Conservation (phyloP, 805 yeast genomes). For the Kodamaea laetipori region DNA sequence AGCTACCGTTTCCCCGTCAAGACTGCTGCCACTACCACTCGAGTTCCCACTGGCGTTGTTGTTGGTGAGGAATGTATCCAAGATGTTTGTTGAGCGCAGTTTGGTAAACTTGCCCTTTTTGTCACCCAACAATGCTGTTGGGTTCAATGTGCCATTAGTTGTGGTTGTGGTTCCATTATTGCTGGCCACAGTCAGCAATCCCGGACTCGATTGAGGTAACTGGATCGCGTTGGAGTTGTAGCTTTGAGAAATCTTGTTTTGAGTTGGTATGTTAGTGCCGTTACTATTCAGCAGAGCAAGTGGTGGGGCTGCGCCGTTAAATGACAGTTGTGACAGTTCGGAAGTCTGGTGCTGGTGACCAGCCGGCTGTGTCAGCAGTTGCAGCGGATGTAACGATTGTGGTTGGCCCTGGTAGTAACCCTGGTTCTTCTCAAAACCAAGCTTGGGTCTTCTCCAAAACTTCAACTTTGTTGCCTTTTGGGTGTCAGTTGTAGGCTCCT, state of each 20-base stretch:
- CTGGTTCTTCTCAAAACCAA: constrained; percentile 22
- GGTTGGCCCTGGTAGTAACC: constrained; percentile 6
- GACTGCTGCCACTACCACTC: constrained; percentile 6
- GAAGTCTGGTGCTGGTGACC: constrained; percentile 3
- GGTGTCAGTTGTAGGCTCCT: constrained; percentile 23
- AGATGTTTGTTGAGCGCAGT: constrained; percentile 50
- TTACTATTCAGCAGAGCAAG: constrained; percentile 2
- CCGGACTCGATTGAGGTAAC: constrained; percentile 12
- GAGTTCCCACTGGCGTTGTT: constrained; percentile 13
- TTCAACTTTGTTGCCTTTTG: constrained; percentile 46
- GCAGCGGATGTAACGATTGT: constrained; percentile 13
- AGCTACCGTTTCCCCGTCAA: constrained; percentile 11
- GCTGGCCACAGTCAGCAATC: neutral
- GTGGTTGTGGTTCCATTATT: neutral
- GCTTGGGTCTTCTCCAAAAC: constrained; percentile 48
- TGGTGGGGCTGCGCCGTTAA: constrained; percentile 1
- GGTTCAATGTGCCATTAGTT: neutral
- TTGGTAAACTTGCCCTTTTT: constrained; percentile 32
- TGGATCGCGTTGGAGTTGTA: constrained; percentile 19
- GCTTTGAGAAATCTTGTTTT: constrained; percentile 17
- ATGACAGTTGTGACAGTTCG: constrained; percentile 1
- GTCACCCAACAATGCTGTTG: constrained; percentile 4
- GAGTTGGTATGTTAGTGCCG: neutral
- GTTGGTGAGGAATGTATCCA: constrained; percentile 36
- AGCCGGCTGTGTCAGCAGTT: constrained; percentile 10